A percentile compares a stretch with the other conserved stretches of the same genome.
phyloP scores from a whole-genome alignment of 2,329 filamentous ascomycete genomes.

The Chalaropsis ovoidea region DNA sequence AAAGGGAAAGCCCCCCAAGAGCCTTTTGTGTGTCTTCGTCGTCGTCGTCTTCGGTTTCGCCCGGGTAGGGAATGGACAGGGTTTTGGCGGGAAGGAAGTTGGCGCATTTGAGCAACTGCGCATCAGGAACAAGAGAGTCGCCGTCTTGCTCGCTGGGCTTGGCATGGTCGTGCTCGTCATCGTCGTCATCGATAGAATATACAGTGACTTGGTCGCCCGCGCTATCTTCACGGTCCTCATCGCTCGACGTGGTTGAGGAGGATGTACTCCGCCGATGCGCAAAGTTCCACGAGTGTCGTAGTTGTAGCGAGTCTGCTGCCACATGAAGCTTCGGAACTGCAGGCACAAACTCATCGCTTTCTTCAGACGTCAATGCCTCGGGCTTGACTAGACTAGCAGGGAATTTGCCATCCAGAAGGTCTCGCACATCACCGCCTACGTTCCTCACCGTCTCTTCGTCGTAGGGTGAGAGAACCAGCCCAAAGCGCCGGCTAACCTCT shows the following conservation, averaged over 20 bases:
- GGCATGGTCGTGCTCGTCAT: not conserved
- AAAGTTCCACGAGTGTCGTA: constrained; percentile 21
- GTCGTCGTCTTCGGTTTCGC: constrained; percentile 13
- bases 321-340: constrained; percentile 1
- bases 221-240: not conserved
- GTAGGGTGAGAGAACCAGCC: constrained; percentile 4
- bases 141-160: not conserved
- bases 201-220: not conserved
- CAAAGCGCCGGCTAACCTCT: constrained; percentile 19
- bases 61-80: not conserved
- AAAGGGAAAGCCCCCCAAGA: not conserved
- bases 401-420: constrained; percentile 15
- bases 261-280: not conserved
- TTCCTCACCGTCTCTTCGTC: constrained; percentile 13
- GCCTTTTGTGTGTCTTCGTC: constrained; percentile 6
- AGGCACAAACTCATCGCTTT: constrained; percentile 17
- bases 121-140: constrained; percentile 15
- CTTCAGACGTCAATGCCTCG: constrained; percentile 3
- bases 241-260: not conserved
- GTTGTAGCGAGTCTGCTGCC: constrained; percentile 12
- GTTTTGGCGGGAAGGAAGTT: not conserved
- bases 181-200: constrained; percentile 1
- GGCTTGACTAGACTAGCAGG: constrained; percentile 21
- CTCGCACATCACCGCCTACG: constrained; percentile 19
- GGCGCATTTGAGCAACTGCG: constrained; percentile 15